Conservation (phyloP, 371 early-diverging fungal genomes). For the Rhizopus arrhizus region DNA sequence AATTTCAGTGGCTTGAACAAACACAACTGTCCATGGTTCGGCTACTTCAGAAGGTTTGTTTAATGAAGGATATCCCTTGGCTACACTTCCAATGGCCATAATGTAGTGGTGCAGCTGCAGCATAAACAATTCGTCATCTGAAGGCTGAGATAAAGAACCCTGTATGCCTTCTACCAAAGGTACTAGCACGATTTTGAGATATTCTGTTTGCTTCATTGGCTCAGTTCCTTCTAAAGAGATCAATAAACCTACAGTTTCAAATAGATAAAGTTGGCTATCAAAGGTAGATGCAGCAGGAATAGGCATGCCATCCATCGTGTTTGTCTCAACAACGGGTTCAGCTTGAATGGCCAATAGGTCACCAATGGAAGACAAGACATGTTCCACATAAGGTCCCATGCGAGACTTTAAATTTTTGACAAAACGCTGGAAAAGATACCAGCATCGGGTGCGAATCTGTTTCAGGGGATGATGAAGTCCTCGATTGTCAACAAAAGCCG, state of each 20-base stretch:
- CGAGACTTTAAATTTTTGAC: slow-evolving; percentile 71
- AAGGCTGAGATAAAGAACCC: slow-evolving; percentile 48
- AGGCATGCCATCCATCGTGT: slow-evolving; percentile 51
- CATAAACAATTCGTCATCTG: slow-evolving; percentile 69
- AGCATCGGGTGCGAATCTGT: slow-evolving; percentile 78
- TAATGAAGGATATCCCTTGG: slow-evolving; percentile 88
- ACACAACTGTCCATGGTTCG: slow-evolving; percentile 65
- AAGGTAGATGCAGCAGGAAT: slow-evolving; percentile 62
- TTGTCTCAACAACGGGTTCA: slow-evolving; percentile 55
- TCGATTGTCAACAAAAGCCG: slow-evolving; percentile 75
- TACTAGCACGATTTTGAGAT: slow-evolving; percentile 72
- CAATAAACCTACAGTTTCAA: slow-evolving; percentile 89
- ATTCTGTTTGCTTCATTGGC: slow-evolving; percentile 72
- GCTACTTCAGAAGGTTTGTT: slow-evolving; percentile 45
- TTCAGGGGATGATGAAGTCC: slow-evolving; percentile 79
- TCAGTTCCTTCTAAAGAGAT: slow-evolving; percentile 78
- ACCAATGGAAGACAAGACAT: slow-evolving; percentile 66
- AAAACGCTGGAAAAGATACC: slow-evolving; percentile 90
- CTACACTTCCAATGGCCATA: slow-evolving; percentile 85
- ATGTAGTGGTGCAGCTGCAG: slow-evolving; percentile 83
- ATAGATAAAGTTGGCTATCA: slow-evolving; percentile 86
- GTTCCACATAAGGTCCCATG: slow-evolving; percentile 67
- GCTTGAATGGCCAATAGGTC: slow-evolving; percentile 77
- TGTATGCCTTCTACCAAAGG: slow-evolving; percentile 82
- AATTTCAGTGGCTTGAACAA: slow-evolving; percentile 82